Percentiles rank a stretch among this genome's conserved stretches.
Evolutionary conservation across 257 asterid genomes (phyloP).

Genomic region (Voacanga thouarsii): DNA sequence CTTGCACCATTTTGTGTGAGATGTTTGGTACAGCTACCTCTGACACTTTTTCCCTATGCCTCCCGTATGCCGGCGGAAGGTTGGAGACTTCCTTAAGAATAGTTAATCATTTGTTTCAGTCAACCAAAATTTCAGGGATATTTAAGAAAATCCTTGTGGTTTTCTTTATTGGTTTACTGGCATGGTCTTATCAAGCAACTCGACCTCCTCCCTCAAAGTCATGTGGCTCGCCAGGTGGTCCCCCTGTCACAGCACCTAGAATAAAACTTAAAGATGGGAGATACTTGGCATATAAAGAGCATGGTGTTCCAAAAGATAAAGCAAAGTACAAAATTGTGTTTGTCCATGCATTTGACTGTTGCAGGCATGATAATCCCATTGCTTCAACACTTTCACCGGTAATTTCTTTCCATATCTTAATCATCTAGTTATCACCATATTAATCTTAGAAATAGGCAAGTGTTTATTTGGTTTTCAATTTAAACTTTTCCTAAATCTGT

Average conservation of each 20-base stretch:
- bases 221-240: slow-evolving; percentile 65
- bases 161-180: slow-evolving; percentile 52
- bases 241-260: slow-evolving; percentile 67
- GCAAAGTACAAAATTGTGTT: slow-evolving; percentile 67
- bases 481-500: neutral
- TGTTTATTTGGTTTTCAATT: neutral
- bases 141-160: slow-evolving; percentile 53
- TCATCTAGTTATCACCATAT: neutral
- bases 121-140: slow-evolving; percentile 49
- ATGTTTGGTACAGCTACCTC: neutral
- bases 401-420: neutral
- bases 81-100: neutral
- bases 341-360: slow-evolving; percentile 59
- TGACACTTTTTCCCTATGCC: neutral
- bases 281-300: slow-evolving; percentile 70
- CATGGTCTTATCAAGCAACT: slow-evolving; percentile 74
- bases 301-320: slow-evolving; percentile 56
- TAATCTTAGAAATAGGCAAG: neutral
- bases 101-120: slow-evolving; percentile 2
- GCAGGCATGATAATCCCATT: slow-evolving; percentile 48
- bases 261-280: slow-evolving; percentile 83
- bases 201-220: slow-evolving; percentile 63
- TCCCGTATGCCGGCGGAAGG: neutral
- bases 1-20: neutral
- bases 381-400: slow-evolving; percentile 49